Conservation (phyloP, 108 stramenopile genomes). For the Fistulifera pelliculosa region DNA sequence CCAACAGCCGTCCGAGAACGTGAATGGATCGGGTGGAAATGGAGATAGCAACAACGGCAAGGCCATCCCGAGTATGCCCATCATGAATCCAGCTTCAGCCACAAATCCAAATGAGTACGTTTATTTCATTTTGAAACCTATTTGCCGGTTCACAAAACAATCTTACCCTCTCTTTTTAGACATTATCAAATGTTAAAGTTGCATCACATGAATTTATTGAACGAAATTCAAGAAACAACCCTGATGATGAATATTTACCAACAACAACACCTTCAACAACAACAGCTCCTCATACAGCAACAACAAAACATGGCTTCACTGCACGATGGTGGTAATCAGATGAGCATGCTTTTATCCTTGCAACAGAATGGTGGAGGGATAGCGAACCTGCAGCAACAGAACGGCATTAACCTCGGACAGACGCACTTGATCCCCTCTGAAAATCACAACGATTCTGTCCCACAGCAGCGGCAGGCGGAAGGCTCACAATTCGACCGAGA, state of each 20-base stretch:
- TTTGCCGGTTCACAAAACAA: background rate
- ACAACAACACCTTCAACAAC: slow-evolving; percentile 57
- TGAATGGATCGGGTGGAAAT: slow-evolving; percentile 29
- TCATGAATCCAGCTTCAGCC: slow-evolving; percentile 7
- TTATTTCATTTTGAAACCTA: background rate
- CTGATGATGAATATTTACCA: slow-evolving; percentile 87
- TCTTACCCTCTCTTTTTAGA: background rate
- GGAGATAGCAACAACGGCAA: slow-evolving; percentile 19
- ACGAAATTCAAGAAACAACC: slow-evolving; percentile 89
- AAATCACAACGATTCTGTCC: too few species aligned
- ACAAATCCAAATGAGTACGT: slow-evolving; percentile 44
- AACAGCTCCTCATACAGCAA: slow-evolving; percentile 53
- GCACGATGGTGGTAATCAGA: too few species aligned
- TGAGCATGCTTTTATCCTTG: too few species aligned
- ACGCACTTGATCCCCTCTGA: too few species aligned
- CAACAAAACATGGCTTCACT: background rate
- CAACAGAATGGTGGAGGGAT: too few species aligned
- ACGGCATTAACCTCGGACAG: too few species aligned
- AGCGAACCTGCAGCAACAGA: too few species aligned
- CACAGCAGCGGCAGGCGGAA: too few species aligned
- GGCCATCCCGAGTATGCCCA: slow-evolving; percentile 36
- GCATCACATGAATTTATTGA: slow-evolving; percentile 88
- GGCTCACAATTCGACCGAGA: too few species aligned
- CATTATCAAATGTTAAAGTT: slow-evolving; percentile 85
- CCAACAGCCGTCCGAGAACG: slow-evolving; percentile 13